Percentiles rank a stretch among this genome's conserved stretches.
phyloP scores from a whole-genome alignment of 305 asterid species.

The Fraxinus velutina region DNA sequence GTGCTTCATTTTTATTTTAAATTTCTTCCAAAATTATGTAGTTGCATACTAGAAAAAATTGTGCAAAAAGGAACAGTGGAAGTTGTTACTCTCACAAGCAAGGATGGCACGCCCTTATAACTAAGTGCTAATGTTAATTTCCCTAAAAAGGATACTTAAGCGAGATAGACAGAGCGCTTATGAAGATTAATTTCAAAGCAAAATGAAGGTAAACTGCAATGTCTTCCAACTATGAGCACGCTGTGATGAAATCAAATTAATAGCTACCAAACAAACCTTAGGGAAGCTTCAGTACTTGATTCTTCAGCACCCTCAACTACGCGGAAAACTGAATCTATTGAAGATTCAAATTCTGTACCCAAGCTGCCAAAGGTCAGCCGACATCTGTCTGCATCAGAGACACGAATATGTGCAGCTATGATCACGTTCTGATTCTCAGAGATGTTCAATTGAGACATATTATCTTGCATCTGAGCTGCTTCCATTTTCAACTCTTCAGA shows the following conservation, averaged over 20 bases:
- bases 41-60: not conserved
- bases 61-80: not conserved
- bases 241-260: not conserved
- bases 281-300: conserved; percentile 45
- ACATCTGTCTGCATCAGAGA: conserved; percentile 74
- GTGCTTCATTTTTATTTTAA: not conserved
- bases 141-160: not conserved
- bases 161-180: not conserved
- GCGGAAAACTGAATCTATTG: conserved; percentile 28
- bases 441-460: conserved; percentile 42
- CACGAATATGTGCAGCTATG: conserved; percentile 90
- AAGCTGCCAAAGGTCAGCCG: conserved; percentile 89
- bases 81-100: not conserved
- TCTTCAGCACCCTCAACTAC: conserved; percentile 44
- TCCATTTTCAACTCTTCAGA: conserved; percentile 43
- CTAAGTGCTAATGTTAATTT: not conserved
- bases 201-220: not conserved
- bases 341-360: conserved; percentile 53
- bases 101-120: not conserved
- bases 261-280: conserved; percentile 46
- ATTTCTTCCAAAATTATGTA: not conserved
- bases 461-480: conserved; percentile 51
- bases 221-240: not conserved
- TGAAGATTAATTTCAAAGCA: not conserved
- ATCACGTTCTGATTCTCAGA: conserved; percentile 75